Percentiles rank a stretch among this genome's conserved stretches.
Evolutionary conservation across 2,329 filamentous ascomycete genomes (phyloP).

Genomic region (Claviceps africana): DNA sequence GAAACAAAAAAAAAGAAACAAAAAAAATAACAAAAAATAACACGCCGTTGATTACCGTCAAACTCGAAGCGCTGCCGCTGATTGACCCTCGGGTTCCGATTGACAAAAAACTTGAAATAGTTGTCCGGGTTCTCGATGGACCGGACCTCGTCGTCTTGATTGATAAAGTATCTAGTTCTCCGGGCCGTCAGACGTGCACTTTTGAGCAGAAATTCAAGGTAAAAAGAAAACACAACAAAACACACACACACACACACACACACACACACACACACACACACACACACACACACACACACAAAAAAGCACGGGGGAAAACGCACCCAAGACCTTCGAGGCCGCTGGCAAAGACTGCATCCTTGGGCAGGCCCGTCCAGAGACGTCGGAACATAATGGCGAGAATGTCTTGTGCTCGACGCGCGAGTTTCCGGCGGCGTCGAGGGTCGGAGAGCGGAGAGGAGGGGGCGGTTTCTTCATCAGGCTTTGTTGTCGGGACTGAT

Average conservation of each 20-base stretch:
- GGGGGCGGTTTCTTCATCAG: neutral
- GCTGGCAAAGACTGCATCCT: slow-evolving; percentile 50
- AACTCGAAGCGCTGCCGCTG: slow-evolving; percentile 59
- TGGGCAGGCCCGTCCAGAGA: slow-evolving; percentile 51
- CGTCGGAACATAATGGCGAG: slow-evolving; percentile 55
- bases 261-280: too few relatives aligned
- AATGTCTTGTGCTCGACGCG: neutral
- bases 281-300: too few relatives aligned
- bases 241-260: too few relatives aligned
- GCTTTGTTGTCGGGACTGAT: neutral
- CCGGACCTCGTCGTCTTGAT: slow-evolving; percentile 59
- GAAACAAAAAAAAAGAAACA: neutral
- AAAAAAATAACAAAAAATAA: too few relatives aligned
- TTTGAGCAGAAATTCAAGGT: neutral
- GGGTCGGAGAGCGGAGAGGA: neutral
- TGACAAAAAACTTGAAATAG: slow-evolving; percentile 62
- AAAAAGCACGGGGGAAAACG: neutral
- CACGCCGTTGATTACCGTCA: slow-evolving; percentile 42
- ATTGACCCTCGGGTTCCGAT: slow-evolving; percentile 64
- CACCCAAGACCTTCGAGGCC: slow-evolving; percentile 62
- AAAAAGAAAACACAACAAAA: too few relatives aligned
- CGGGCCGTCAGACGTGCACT: neutral
- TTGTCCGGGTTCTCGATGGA: slow-evolving; percentile 51
- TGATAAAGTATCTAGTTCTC: slow-evolving; percentile 57
- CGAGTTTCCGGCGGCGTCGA: neutral